These are phyloP conservation scores for Capronia americana DNA, from an alignment of 2,329 filamentous ascomycete species.

Conservation along the genomic window DNA sequence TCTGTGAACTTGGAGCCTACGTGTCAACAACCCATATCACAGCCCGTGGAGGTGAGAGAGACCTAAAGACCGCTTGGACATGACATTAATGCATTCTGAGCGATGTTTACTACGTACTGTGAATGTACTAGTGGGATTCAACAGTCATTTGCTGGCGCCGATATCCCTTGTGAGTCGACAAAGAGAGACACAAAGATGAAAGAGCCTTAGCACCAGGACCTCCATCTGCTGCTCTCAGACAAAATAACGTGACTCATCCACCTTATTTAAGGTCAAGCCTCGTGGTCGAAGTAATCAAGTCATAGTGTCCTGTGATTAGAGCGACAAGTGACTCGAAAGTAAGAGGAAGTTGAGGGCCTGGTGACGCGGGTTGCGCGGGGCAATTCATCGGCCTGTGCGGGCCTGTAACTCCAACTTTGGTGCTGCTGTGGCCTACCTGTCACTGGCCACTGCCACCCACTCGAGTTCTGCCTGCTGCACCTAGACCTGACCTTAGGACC, in stretches of 20 bases:
- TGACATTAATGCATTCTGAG: not conserved
- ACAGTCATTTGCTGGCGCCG: not conserved
- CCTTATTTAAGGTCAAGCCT: constrained; percentile 17
- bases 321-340: not conserved
- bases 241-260: constrained; percentile 19
- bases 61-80: not conserved
- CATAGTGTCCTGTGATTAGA: constrained; percentile 19
- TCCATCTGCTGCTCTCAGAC: constrained; percentile 15
- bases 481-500: constrained; percentile 15
- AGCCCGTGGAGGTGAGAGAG: not conserved
- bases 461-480: constrained; percentile 24
- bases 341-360: not conserved
- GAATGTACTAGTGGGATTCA: not conserved
- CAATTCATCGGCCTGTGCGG: constrained; percentile 4
- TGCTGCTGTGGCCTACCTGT: constrained; percentile 8
- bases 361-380: constrained; percentile 10
- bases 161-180: constrained; percentile 4
- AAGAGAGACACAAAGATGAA: constrained; percentile 13
- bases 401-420: constrained; percentile 10
- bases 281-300: constrained; percentile 15
- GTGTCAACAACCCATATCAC: not conserved
- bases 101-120: not conserved
- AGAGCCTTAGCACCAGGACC: not conserved
- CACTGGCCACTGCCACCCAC: constrained; percentile 12
- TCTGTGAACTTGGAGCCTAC: not conserved